Conservation (phyloP, 2,329 filamentous ascomycete genomes). For the Leptographium wingfieldii region DNA sequence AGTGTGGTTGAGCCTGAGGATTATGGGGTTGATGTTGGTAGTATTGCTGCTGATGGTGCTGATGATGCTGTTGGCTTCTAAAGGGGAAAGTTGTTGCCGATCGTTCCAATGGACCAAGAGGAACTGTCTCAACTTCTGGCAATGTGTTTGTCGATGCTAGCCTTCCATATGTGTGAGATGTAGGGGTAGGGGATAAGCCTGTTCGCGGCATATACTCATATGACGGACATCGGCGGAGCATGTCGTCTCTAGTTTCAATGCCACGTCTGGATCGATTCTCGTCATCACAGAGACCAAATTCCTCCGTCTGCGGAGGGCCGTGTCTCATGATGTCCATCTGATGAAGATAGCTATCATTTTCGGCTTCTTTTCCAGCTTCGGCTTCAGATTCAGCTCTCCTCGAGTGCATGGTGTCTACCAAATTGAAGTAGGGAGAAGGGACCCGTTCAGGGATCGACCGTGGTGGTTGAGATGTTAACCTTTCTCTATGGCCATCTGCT, state of each 20-base stretch:
- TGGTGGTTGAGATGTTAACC: background rate
- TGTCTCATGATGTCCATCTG: background rate
- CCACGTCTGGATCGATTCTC: background rate
- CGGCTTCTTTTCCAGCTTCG: background rate
- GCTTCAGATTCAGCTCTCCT: background rate
- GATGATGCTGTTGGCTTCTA: background rate
- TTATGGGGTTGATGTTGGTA: background rate
- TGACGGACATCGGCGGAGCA: background rate
- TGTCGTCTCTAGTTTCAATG: background rate
- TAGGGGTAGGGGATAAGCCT: background rate
- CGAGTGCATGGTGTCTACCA: background rate
- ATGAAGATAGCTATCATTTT: background rate
- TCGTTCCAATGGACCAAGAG: background rate
- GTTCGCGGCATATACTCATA: background rate
- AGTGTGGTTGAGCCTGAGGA: background rate
- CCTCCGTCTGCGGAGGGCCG: background rate
- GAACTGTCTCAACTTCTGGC: background rate
- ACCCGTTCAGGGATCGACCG: background rate
- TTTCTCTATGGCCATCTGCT: background rate
- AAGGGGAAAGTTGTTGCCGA: constrained; percentile 5
- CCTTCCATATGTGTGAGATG: background rate
- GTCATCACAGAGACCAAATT: background rate
- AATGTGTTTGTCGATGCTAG: background rate
- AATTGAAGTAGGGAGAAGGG: background rate
- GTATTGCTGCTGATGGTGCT: background rate